A percentile compares a stretch with the other conserved stretches of the same genome.
These are phyloP conservation scores for Ceratocystis albifundus DNA, from an alignment of 2,329 filamentous ascomycete species.

Conservation along the genomic window DNA sequence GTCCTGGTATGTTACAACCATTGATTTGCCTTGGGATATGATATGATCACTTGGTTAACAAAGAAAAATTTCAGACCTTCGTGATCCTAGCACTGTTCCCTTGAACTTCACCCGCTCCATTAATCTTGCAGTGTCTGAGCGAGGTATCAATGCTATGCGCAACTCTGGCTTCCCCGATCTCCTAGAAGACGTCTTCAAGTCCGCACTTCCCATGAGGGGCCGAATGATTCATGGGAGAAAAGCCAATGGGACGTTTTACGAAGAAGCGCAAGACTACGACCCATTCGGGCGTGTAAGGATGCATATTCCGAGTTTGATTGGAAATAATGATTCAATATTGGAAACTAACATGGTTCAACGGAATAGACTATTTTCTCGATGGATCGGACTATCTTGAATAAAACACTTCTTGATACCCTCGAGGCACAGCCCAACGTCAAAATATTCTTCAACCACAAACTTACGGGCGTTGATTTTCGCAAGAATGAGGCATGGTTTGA, in stretches of 20 bases:
- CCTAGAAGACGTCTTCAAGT: constrained; percentile 59
- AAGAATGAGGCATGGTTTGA: constrained; percentile 81
- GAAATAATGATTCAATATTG: not conserved
- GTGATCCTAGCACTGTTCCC: constrained; percentile 68
- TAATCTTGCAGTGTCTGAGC: constrained; percentile 86
- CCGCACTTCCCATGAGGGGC: constrained; percentile 85
- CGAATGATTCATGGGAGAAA: constrained; percentile 83
- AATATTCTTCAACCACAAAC: constrained; percentile 84
- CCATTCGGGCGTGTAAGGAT: constrained; percentile 63
- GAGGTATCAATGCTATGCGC: constrained; percentile 79
- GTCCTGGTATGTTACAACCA: constrained; percentile 57
- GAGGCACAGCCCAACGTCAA: constrained; percentile 79
- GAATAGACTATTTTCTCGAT: constrained; percentile 72
- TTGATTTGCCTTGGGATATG: not conserved
- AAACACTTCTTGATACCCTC: constrained; percentile 68
- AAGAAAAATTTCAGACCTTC: constrained; percentile 53
- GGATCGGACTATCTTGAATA: constrained; percentile 75
- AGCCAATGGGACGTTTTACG: constrained; percentile 54
- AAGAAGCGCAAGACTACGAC: constrained; percentile 81
- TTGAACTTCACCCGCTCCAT: constrained; percentile 98
- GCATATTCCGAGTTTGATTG: not conserved
- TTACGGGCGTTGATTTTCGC: constrained; percentile 79
- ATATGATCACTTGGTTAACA: not conserved
- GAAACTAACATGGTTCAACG: constrained; percentile 34
- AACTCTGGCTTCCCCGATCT: constrained; percentile 55